Conservation (phyloP, 352 stramenopile species). For the Globisporangium recalcitrans region DNA sequence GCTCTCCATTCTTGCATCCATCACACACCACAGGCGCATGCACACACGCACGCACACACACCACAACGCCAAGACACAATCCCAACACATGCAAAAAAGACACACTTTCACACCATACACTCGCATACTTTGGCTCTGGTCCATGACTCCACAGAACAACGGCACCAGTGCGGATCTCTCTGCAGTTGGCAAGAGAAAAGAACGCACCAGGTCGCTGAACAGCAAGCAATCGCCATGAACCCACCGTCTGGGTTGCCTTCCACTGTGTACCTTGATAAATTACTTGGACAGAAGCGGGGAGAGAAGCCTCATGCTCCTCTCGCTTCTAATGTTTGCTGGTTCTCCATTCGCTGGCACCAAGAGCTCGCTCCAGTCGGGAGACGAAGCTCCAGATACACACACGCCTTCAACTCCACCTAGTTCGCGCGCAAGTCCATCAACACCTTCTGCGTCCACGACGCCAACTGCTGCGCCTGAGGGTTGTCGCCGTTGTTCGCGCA, state of each 20-base stretch:
- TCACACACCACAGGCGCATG: background rate
- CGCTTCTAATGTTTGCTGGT: background rate
- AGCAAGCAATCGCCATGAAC: background rate
- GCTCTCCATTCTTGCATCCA: background rate
- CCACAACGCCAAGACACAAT: slow-evolving; percentile 3
- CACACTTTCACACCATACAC: slow-evolving; percentile 11
- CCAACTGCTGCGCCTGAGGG: slow-evolving; percentile 64
- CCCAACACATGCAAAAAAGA: slow-evolving; percentile 11
- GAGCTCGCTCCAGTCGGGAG: background rate
- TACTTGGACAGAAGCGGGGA: slow-evolving; percentile 14
- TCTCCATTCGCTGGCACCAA: background rate
- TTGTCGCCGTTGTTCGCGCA: slow-evolving; percentile 60
- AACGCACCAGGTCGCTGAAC: background rate
- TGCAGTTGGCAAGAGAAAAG: slow-evolving; percentile 11
- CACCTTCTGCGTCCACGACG: slow-evolving; percentile 73
- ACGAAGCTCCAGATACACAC: background rate
- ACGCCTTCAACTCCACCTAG: slow-evolving; percentile 16
- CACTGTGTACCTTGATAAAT: slow-evolving; percentile 24
- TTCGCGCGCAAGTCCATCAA: slow-evolving; percentile 59
- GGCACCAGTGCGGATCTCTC: background rate
- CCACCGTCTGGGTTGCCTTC: background rate
- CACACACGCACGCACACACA: background rate
- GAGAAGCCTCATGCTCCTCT: slow-evolving; percentile 24
- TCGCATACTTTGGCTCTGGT: background rate
- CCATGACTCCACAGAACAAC: background rate